phyloP scores from a whole-genome alignment of 352 stramenopile species.

The Phytophthora foliorum region DNA sequence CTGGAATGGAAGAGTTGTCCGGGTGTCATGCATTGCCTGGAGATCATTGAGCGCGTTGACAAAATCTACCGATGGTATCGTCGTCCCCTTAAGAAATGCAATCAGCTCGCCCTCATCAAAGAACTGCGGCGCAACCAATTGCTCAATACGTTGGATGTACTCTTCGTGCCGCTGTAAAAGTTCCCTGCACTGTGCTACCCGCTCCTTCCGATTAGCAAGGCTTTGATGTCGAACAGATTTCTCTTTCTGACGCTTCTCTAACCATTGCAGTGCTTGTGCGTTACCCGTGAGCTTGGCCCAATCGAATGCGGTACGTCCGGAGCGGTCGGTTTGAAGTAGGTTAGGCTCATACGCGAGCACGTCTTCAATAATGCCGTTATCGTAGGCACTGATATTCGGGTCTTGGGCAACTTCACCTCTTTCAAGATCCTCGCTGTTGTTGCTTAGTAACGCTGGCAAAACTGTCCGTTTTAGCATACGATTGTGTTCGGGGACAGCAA shows the following conservation, averaged over 20 bases:
- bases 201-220: constrained; percentile 42
- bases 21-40: constrained; percentile 5
- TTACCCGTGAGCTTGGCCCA: constrained; percentile 73
- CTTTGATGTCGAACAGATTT: constrained; percentile 50
- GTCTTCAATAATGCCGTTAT: constrained; percentile 58
- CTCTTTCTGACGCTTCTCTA: constrained; percentile 46
- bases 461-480: not conserved
- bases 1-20: constrained; percentile 15
- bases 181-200: constrained; percentile 46
- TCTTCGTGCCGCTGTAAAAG: constrained; percentile 51
- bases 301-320: constrained; percentile 70
- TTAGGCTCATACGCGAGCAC: constrained; percentile 57
- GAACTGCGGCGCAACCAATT: constrained; percentile 45
- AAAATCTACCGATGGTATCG: constrained; percentile 37
- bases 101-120: constrained; percentile 54
- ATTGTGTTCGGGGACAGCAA: constrained; percentile 35
- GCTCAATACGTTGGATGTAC: constrained; percentile 37
- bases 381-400: constrained; percentile 33
- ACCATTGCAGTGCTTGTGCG: constrained; percentile 31
- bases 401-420: not conserved
- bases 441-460: constrained; percentile 11
- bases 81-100: constrained; percentile 39
- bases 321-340: constrained; percentile 48
- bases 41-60: constrained; percentile 31
- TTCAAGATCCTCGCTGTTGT: constrained; percentile 21